Base-by-base conservation (phyloP, 805 yeast genomes). In the Tetrapisispora taiwanensis region DNA sequence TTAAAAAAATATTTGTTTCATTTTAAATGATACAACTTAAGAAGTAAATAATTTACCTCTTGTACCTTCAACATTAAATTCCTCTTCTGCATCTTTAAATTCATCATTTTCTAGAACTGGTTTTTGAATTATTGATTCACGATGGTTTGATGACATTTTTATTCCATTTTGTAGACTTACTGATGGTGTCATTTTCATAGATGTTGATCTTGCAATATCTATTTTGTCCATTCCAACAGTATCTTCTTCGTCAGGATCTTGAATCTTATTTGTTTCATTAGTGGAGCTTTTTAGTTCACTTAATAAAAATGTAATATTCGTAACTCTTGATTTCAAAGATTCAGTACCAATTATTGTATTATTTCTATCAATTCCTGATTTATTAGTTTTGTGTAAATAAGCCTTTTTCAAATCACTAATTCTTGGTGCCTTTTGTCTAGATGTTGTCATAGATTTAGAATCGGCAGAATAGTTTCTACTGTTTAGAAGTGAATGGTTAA, bases 211-310 rank as follows among this genome's bases (percentile, higher is more conserved):
- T 10, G 63, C 63, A 7, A 59, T 47, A 39, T 59, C 64, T 12
- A 48, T 43, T 36, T 56, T 58, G 34, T 60, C 64, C 35, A 63
- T 44, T 5, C 63, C 66, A 20, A 59, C 50, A 8, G 58, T 53
- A 15, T 61, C 62, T 40, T 60, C 66, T 43, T 62, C 67, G 46
- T 62, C 63, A 2, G 65, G 65, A 46, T 62, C 65, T 18, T 47
- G 48, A 22, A 62, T 55, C 39, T 49, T 58, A 19, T 52, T 47
- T 14, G 48, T 53, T 18, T 54, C 55, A 27, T 51, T 54, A 8
- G 48, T 36, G 19, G 38, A 42, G 35, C 52, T 58, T 30, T 58
- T 57, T 17, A 63, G 46, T 46, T 63, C 68, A 38, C 55, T 55
- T 13, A 63, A 48, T 34, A 63, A 52, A 42, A 63, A 63, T 7